phyloP scores from a whole-genome alignment of 192 early-diverging fungal species.

The Funneliformis geosporum region DNA sequence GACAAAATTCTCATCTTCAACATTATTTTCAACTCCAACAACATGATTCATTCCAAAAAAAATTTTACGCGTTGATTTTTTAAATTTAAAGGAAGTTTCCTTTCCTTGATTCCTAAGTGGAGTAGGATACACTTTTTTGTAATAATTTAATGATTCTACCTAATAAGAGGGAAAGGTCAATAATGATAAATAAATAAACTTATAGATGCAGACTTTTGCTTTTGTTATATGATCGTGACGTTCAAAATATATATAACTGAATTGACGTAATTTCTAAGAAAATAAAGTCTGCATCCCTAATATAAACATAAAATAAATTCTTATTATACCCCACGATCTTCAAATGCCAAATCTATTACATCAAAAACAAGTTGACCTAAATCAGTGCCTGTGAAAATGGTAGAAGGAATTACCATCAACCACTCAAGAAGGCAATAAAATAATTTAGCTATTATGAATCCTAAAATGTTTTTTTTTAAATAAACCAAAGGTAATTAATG shows the following conservation, averaged over 20 bases:
- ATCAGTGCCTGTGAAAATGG: slow-evolving; percentile 62
- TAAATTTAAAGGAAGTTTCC: background rate
- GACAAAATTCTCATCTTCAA: slow-evolving; percentile 22
- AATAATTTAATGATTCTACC: background rate
- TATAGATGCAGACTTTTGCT: too few relatives aligned
- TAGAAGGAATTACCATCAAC: slow-evolving; percentile 68
- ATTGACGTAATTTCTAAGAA: too few relatives aligned
- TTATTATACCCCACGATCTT: slow-evolving; percentile 31
- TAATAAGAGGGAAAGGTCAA: background rate
- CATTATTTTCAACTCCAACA: slow-evolving; percentile 13
- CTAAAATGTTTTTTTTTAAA: slow-evolving; percentile 29
- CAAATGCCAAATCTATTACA: slow-evolving; percentile 62
- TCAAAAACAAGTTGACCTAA: slow-evolving; percentile 69
- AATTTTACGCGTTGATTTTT: slow-evolving; percentile 20
- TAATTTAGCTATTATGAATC: slow-evolving; percentile 60
- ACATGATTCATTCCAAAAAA: background rate
- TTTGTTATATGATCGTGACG: too few relatives aligned
- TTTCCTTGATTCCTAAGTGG: background rate
- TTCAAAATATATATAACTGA: too few relatives aligned
- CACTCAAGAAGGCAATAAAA: slow-evolving; percentile 73
- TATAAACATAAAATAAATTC: background rate
- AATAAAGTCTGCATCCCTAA: too few relatives aligned
- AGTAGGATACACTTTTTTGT: background rate
- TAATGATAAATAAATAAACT: too few relatives aligned
- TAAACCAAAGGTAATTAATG: background rate